Evolutionary conservation across 2,329 filamentous ascomycete species (phyloP).

Genomic region (Onygena corvina): DNA sequence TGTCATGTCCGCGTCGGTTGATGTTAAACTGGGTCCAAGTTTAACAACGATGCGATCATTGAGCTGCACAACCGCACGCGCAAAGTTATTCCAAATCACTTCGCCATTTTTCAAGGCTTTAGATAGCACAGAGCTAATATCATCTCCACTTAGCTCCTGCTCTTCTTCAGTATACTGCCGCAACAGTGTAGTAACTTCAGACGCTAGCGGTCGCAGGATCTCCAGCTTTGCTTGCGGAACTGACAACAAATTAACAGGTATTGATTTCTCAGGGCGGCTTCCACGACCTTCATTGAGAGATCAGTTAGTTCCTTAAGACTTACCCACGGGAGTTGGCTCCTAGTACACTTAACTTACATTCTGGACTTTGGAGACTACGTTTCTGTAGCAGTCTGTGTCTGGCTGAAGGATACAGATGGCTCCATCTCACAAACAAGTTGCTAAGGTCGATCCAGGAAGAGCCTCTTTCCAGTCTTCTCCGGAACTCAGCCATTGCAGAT

Average conservation of each 20-base stretch:
- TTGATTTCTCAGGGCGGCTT: not conserved
- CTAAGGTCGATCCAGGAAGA: conserved; percentile 9
- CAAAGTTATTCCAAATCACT: not conserved
- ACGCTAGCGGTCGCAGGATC: conserved; percentile 11
- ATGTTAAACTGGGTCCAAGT: not conserved
- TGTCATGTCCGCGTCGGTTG: not conserved
- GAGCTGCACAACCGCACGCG: not conserved
- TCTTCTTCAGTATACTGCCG: conserved; percentile 6
- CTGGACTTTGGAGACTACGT: conserved; percentile 11
- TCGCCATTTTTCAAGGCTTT: conserved; percentile 6
- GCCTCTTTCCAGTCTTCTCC: conserved; percentile 3
- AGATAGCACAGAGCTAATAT: conserved; percentile 5
- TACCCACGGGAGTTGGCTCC: not conserved
- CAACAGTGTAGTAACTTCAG: conserved; percentile 13
- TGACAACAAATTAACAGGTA: not conserved
- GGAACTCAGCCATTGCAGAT: conserved; percentile 8
- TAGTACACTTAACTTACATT: conserved; percentile 9
- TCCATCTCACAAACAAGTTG: conserved; percentile 8
- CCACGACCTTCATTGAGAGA: not conserved
- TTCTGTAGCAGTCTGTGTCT: conserved; percentile 5
- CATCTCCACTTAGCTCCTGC: not conserved
- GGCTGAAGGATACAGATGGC: conserved; percentile 1
- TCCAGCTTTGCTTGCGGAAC: conserved; percentile 4
- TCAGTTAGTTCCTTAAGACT: not conserved
- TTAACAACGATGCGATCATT: conserved; percentile 11